Evolutionary conservation across 768 basidiomycete species (phyloP), one percentile per base, ranked within the genome.

Genomic region (Pleurotus citrinopileatus): DNA sequence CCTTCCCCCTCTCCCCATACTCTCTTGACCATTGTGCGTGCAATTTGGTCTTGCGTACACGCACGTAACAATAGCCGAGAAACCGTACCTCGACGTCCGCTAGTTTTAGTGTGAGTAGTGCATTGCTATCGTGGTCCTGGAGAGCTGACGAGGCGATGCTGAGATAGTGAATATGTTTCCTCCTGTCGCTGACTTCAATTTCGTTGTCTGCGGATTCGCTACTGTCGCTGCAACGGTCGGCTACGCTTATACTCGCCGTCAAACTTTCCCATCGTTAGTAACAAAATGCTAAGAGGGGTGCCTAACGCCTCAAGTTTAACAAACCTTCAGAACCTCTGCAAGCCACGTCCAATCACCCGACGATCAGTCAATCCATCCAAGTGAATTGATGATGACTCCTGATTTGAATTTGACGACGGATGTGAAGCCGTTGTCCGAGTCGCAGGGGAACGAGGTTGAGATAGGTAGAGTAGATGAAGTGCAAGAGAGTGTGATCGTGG

Each of bases 191-290:
- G 82, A 83, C 56, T 71, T 82, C 63, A 81, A 78, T 65, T 71
- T 81, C 55, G 76, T 81, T 25, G 74, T 81, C 53, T 79, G 75
- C 48, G 79, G 81, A 56, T 70, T 84, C 54, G 81, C 82, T 26
- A 82, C 82, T 13, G 75, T 83, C 58, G 81, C 82, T 52, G 82
- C 81, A 6, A 80, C 79, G 12, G 74, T 83, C 22, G 80, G 82
- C 46, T 84, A 83, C 58, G 79, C 80, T 2, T 82, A 73, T 57
- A 68, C 76, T 19, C 77, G 81, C 47, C 77, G 75, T 54, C 60
- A 68, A 42, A 60, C 58, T 37, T 42, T 61, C 20, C 66, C 63
- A 60, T 61, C 62, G 71, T 71, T 62, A 55, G 68, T 66, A 57
- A 32, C 40, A 51, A 50, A 28, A 51, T 38, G 42, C 36, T 50